Percentiles rank a stretch among this genome's conserved stretches.
These are phyloP conservation scores for Fusarium phyllophilum DNA, from an alignment of 2,329 filamentous ascomycete species.

Conservation along the genomic window DNA sequence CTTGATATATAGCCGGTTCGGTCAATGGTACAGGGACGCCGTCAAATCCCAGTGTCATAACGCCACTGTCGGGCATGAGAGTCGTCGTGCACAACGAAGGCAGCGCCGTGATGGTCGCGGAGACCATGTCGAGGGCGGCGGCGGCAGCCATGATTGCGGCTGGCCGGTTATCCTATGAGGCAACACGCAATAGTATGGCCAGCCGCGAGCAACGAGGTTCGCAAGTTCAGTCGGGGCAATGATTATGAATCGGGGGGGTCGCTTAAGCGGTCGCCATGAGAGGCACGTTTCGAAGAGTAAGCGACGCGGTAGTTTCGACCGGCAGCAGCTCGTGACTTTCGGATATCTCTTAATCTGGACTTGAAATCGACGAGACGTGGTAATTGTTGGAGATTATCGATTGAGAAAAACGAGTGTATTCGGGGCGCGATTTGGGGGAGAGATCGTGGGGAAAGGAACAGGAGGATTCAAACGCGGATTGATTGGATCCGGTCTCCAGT, in stretches of 20 bases:
- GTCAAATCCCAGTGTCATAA: constrained; percentile 62
- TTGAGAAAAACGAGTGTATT: constrained; percentile 21
- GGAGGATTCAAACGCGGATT: constrained; percentile 25
- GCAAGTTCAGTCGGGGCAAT: constrained; percentile 13
- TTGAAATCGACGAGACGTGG: constrained; percentile 6
- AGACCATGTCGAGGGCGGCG: constrained; percentile 30
- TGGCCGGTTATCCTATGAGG: constrained; percentile 34
- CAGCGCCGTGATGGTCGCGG: constrained; percentile 45
- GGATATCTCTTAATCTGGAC: neutral
- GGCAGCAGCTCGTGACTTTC: neutral
- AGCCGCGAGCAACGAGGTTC: constrained; percentile 43
- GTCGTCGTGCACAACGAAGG: constrained; percentile 53
- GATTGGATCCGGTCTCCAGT: neutral
- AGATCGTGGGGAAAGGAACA: constrained; percentile 23
- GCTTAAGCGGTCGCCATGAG: constrained; percentile 40
- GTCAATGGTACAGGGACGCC: constrained; percentile 67
- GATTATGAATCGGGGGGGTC: neutral
- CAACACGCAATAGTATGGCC: constrained; percentile 35
- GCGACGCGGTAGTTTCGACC: neutral
- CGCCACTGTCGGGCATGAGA: constrained; percentile 56
- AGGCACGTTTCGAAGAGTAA: neutral
- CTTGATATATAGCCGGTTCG: constrained; percentile 65
- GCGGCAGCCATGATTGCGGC: constrained; percentile 43
- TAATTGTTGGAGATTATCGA: neutral
- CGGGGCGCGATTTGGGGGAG: constrained; percentile 20